Evolutionary conservation across 148 eudicot genomes (phyloP).

Genomic region (Pouteria glomerata): DNA sequence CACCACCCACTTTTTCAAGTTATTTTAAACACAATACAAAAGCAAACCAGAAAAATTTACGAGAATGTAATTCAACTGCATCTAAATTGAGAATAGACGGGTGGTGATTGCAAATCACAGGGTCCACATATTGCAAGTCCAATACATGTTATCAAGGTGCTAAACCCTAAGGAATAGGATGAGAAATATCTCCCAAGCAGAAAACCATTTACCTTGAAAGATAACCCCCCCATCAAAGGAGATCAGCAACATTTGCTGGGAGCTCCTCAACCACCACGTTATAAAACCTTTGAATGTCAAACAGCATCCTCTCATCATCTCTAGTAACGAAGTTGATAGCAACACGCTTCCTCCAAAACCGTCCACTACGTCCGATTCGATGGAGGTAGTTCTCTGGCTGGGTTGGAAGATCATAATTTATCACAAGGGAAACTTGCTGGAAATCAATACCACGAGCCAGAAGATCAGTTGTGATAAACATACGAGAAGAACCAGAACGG

Average conservation of each 20-base stretch:
- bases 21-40: constrained; percentile 17
- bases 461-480: constrained; percentile 70
- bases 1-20: constrained; percentile 14
- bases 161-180: constrained; percentile 15
- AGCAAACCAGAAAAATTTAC: constrained; percentile 19
- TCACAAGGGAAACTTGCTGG: constrained; percentile 75
- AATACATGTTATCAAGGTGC: constrained; percentile 7
- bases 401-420: constrained; percentile 69
- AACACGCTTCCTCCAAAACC: constrained; percentile 79
- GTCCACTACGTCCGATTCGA: constrained; percentile 73
- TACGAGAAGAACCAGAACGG: constrained; percentile 73
- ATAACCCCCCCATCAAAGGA: constrained; percentile 36
- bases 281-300: constrained; percentile 70
- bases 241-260: constrained; percentile 73
- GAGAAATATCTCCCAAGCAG: constrained; percentile 8
- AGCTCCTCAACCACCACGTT: constrained; percentile 65
- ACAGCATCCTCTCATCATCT: constrained; percentile 65
- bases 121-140: constrained; percentile 9
- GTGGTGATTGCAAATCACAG: constrained; percentile 6
- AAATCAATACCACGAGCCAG: constrained; percentile 82
- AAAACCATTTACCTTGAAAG: background rate
- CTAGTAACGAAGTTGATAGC: constrained; percentile 69
- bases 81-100: too few species aligned
- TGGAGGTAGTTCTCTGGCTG: constrained; percentile 80
- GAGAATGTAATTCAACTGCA: background rate